Percentiles rank a stretch among this genome's conserved stretches.
phyloP scores from a whole-genome alignment of 2,329 filamentous ascomycete genomes.

The Pseudomassariella vexata region DNA sequence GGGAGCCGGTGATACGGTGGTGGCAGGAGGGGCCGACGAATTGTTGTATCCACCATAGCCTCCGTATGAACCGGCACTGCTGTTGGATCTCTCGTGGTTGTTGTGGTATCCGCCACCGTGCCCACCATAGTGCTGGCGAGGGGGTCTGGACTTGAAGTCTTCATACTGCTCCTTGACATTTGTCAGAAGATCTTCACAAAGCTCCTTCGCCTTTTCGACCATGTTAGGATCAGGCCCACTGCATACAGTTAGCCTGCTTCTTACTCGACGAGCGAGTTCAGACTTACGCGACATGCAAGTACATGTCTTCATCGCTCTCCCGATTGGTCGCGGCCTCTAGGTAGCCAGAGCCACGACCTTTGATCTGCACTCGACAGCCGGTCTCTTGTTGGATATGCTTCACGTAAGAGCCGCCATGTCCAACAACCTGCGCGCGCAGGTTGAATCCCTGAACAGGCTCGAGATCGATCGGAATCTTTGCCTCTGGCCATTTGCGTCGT shows the following conservation, averaged over 20 bases:
- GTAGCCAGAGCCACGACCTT: conserved; percentile 91
- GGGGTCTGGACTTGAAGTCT: conserved; percentile 78
- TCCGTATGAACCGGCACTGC: conserved; percentile 31
- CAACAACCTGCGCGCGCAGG: conserved; percentile 90
- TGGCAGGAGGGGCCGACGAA: conserved; percentile 31
- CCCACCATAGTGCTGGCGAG: conserved; percentile 53
- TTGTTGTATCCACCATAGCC: conserved; percentile 35
- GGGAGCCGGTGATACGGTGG: conserved; percentile 33
- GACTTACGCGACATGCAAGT: conserved; percentile 85
- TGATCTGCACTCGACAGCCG: conserved; percentile 94
- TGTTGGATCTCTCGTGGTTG: conserved; percentile 32
- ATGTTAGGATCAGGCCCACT: conserved; percentile 84
- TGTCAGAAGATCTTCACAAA: conserved; percentile 80
- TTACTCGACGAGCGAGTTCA: not conserved
- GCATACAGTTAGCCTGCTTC: conserved; percentile 24
- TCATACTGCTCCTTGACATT: conserved; percentile 90
- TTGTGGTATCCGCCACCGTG: conserved; percentile 35
- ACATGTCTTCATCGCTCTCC: conserved; percentile 96
- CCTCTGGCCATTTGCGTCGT: conserved; percentile 96
- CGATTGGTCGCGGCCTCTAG: conserved; percentile 81
- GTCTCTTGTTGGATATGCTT: conserved; percentile 98
- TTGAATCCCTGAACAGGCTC: conserved; percentile 95
- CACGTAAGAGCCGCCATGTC: conserved; percentile 88
- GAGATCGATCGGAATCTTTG: conserved; percentile 84
- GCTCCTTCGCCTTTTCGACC: conserved; percentile 79